A percentile compares a stretch with the other conserved stretches of the same genome.
These are phyloP conservation scores for Pseudogymnoascus sp. DNA, from an alignment of 2,329 filamentous ascomycete genomes.

Conservation along the genomic window DNA sequence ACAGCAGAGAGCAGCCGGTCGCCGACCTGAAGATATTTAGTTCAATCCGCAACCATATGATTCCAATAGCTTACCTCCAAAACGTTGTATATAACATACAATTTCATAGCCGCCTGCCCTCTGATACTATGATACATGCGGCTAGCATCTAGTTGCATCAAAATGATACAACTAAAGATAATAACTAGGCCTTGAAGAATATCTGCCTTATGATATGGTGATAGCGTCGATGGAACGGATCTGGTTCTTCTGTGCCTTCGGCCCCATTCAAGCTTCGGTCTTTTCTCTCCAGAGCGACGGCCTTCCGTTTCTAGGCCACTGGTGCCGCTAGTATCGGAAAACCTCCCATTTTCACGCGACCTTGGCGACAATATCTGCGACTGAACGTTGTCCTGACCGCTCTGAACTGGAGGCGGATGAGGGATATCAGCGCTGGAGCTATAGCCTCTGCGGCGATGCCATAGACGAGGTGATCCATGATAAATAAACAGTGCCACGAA, in stretches of 20 bases:
- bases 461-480: conserved; percentile 70
- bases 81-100: conserved; percentile 98
- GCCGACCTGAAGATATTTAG: conserved; percentile 74
- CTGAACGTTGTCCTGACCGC: background rate
- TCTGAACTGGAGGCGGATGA: background rate
- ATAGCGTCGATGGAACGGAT: conserved; percentile 76
- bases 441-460: conserved; percentile 50
- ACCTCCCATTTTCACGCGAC: background rate
- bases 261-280: conserved; percentile 23
- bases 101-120: conserved; percentile 91
- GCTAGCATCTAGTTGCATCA: conserved; percentile 90
- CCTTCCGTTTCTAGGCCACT: conserved; percentile 17
- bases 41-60: background rate
- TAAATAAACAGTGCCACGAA: conserved; percentile 74
- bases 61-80: conserved; percentile 55
- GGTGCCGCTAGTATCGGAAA: background rate
- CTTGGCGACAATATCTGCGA: background rate
- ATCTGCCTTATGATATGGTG: conserved; percentile 90
- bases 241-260: conserved; percentile 64
- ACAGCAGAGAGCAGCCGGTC: conserved; percentile 86
- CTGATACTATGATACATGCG: conserved; percentile 98
- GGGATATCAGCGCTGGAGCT: conserved; percentile 30
- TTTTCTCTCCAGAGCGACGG: conserved; percentile 19
- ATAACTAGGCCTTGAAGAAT: conserved; percentile 86
- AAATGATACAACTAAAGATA: conserved; percentile 71